Percentiles rank a stretch among this genome's conserved stretches.
Evolutionary conservation across 495 filamentous ascomycete species (phyloP).

Genomic region (Annulohypoxylon stygium): DNA sequence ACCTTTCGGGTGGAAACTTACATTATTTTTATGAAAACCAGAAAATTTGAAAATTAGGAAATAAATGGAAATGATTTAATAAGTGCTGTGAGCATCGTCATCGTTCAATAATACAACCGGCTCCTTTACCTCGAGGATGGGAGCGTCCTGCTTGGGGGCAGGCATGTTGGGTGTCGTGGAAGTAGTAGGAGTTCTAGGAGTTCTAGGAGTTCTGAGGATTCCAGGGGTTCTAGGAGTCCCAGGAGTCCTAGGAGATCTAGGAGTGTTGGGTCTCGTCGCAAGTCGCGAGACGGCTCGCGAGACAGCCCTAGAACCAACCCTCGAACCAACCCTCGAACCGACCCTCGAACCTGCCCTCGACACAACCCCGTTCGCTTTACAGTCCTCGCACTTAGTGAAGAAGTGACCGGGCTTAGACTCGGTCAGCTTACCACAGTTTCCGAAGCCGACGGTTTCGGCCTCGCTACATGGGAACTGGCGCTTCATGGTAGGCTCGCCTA

Average conservation of each 20-base stretch:
- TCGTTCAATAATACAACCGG: too few species aligned
- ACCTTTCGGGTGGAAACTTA: too few species aligned
- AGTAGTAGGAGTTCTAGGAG: too few species aligned
- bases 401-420: conserved; percentile 3
- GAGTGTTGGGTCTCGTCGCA: background rate
- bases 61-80: too few species aligned
- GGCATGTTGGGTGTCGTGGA: too few species aligned
- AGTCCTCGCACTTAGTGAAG: conserved; percentile 13
- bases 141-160: too few species aligned
- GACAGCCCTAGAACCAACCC: background rate
- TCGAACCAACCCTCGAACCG: background rate
- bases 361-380: background rate
- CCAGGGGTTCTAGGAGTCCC: too few species aligned
- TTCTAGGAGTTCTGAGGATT: too few species aligned
- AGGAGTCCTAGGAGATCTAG: background rate
- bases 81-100: too few species aligned
- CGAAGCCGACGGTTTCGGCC: conserved; percentile 10
- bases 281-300: background rate
- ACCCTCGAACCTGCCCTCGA: background rate
- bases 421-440: conserved; percentile 12
- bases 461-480: conserved; percentile 8
- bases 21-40: too few species aligned
- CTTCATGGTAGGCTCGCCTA: conserved; percentile 10
- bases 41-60: too few species aligned
- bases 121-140: too few species aligned